A percentile compares a stretch with the other conserved stretches of the same genome.
phyloP scores from a whole-genome alignment of 1,284 basidiomycete genomes.

The Tremellales sp. region DNA sequence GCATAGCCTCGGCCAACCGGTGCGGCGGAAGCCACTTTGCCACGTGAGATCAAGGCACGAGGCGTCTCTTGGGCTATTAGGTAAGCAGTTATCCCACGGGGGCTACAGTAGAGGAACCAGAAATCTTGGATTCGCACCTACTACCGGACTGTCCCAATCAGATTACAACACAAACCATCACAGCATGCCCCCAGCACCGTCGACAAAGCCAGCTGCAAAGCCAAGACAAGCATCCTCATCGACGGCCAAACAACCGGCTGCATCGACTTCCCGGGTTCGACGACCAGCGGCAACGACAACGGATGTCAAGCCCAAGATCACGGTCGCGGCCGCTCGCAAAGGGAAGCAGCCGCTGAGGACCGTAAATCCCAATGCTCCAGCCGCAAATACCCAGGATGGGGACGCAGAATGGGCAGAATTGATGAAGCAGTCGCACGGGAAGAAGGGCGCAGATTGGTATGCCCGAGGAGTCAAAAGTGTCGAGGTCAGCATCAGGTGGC shows the following conservation, averaged over 20 bases:
- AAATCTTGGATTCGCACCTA: too few species aligned
- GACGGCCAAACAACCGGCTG: too few species aligned
- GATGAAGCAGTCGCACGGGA: slow-evolving; percentile 38
- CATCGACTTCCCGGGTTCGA: background rate
- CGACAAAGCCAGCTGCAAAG: slow-evolving; percentile 11
- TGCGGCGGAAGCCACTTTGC: too few species aligned
- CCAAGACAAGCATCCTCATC: too few species aligned
- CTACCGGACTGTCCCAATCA: too few species aligned
- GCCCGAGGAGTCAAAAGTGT: slow-evolving; percentile 54
- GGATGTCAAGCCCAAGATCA: slow-evolving; percentile 3
- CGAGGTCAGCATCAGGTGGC: slow-evolving; percentile 42
- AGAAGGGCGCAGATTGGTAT: slow-evolving; percentile 38
- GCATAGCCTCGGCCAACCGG: too few species aligned
- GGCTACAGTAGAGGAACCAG: too few species aligned
- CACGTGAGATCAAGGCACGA: too few species aligned
- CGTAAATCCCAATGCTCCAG: slow-evolving; percentile 14
- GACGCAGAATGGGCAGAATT: slow-evolving; percentile 47
- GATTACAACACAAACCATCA: too few species aligned
- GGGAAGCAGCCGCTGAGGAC: slow-evolving; percentile 26
- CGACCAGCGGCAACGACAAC: slow-evolving; percentile 1
- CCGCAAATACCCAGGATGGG: slow-evolving; percentile 19
- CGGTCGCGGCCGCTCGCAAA: slow-evolving; percentile 16
- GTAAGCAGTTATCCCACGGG: too few species aligned
- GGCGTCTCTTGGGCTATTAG: too few species aligned
- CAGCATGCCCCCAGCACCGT: slow-evolving; percentile 8